Percentiles rank a stretch among this genome's conserved stretches.
These are phyloP conservation scores for Rosa multiflora DNA, from an alignment of 306 rosid species.

Conservation along the genomic window DNA sequence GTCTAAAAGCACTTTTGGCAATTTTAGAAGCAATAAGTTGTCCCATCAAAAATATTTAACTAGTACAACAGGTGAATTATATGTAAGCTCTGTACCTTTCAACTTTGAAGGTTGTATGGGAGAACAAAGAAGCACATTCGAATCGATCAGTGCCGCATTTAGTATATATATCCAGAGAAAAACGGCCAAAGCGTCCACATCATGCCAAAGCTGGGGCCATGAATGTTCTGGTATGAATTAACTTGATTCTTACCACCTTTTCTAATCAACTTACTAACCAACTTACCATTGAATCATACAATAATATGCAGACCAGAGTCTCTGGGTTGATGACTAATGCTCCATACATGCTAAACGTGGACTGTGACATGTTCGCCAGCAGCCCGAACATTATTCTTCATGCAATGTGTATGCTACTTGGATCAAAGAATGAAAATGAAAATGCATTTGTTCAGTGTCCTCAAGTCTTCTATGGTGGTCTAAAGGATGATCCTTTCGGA, in stretches of 20 bases:
- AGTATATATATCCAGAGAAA: constrained; percentile 65
- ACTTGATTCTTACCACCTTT: neutral
- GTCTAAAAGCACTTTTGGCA: neutral
- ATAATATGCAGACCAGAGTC: constrained; percentile 47
- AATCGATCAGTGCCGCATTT: constrained; percentile 46
- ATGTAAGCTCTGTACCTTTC: neutral
- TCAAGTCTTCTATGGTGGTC: constrained; percentile 47
- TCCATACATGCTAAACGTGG: constrained; percentile 62
- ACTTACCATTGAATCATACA: neutral
- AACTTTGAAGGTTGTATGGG: constrained; percentile 48
- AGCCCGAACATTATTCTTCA: constrained; percentile 47
- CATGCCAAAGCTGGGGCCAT: constrained; percentile 76
- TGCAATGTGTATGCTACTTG: constrained; percentile 57
- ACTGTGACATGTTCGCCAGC: constrained; percentile 74
- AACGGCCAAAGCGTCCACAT: constrained; percentile 48
- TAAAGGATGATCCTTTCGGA: constrained; percentile 71
- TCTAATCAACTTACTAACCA: neutral
- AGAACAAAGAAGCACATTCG: constrained; percentile 36
- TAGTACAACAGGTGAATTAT: neutral
- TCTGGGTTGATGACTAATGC: constrained; percentile 80
- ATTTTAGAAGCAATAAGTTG: neutral
- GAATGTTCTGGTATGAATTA: constrained; percentile 57
- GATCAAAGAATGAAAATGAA: constrained; percentile 39
- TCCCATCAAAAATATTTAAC: no score
- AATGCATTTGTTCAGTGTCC: constrained; percentile 61